phyloP scores from a whole-genome alignment of 176 grass and related monocot species.

The Avena insularis region DNA sequence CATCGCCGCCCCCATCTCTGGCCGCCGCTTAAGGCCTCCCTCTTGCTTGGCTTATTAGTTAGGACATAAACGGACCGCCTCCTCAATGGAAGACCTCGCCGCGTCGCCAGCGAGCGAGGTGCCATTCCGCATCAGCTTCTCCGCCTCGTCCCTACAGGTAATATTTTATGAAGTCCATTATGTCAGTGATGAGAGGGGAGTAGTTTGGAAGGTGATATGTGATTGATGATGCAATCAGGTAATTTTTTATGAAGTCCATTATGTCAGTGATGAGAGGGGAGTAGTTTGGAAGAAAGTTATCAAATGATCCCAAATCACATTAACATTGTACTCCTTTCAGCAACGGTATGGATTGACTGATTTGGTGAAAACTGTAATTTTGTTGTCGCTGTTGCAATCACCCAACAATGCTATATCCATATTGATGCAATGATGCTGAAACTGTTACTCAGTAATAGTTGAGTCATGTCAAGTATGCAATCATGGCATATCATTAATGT shows the following conservation, averaged over 20 bases:
- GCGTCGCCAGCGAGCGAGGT: conserved; percentile 62
- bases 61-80: not conserved
- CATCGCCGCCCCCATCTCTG: conserved; percentile 6
- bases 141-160: conserved; percentile 66
- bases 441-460: conserved; percentile 26
- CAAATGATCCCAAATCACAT: conserved; percentile 96
- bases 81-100: conserved; percentile 44
- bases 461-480: conserved; percentile 20
- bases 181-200: not conserved
- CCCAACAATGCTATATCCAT: conserved; percentile 17
- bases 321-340: conserved; percentile 97
- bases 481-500: not conserved
- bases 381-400: not conserved
- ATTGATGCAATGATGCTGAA: conserved; percentile 12
- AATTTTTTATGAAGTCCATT: conserved; percentile 99
- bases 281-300: conserved; percentile 99
- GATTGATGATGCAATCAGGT: conserved; percentile 61
- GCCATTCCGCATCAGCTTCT: conserved; percentile 80
- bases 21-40: conserved; percentile 3
- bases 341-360: conserved; percentile 63
- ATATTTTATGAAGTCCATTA: not conserved
- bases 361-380: not conserved
- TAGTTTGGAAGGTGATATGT: conserved; percentile 30
- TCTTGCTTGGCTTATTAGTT: not conserved
- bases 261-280: conserved; percentile 97